Conservation (phyloP, 768 basidiomycete genomes). For the Rhizopogon rudus region DNA sequence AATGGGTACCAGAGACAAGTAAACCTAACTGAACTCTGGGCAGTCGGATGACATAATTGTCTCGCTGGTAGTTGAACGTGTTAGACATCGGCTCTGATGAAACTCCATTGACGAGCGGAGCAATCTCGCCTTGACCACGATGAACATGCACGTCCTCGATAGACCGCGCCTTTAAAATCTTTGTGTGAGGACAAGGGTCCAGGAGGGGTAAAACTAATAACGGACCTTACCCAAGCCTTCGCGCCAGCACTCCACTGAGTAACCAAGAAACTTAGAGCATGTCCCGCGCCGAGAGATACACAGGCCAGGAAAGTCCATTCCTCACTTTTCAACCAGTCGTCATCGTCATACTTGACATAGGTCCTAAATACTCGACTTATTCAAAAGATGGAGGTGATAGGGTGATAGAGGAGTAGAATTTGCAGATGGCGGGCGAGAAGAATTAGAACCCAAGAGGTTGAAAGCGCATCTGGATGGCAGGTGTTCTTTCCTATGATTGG, state of each 20-base stretch:
- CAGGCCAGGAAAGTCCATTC: slow-evolving; percentile 98
- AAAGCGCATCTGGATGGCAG: too few species aligned
- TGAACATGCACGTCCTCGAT: slow-evolving; percentile 71
- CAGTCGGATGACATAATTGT: slow-evolving; percentile 74
- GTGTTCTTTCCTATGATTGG: slow-evolving; percentile 27
- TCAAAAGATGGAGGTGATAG: too few species aligned
- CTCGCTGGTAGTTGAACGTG: slow-evolving; percentile 91
- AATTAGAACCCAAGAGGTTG: too few species aligned
- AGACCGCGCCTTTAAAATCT: slow-evolving; percentile 43
- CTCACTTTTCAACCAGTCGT: slow-evolving; percentile 86
- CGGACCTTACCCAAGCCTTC: slow-evolving; percentile 71
- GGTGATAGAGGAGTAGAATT: too few species aligned
- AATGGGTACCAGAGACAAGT: slow-evolving; percentile 85
- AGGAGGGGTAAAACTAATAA: background rate
- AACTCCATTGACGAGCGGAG: slow-evolving; percentile 62
- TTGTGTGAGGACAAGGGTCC: background rate
- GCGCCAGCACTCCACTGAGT: slow-evolving; percentile 87
- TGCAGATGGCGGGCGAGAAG: too few species aligned
- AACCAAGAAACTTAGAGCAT: slow-evolving; percentile 87
- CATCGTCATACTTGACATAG: slow-evolving; percentile 66
- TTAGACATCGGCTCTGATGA: slow-evolving; percentile 56
- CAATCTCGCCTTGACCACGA: slow-evolving; percentile 88
- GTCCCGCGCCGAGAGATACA: slow-evolving; percentile 76
- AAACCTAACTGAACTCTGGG: slow-evolving; percentile 58
- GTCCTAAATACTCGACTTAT: too few species aligned